Percentiles rank a stretch among this genome's conserved stretches.
These are phyloP conservation scores for Cyberlindnera americana DNA, from an alignment of 805 yeast genomes.

Conservation along the genomic window DNA sequence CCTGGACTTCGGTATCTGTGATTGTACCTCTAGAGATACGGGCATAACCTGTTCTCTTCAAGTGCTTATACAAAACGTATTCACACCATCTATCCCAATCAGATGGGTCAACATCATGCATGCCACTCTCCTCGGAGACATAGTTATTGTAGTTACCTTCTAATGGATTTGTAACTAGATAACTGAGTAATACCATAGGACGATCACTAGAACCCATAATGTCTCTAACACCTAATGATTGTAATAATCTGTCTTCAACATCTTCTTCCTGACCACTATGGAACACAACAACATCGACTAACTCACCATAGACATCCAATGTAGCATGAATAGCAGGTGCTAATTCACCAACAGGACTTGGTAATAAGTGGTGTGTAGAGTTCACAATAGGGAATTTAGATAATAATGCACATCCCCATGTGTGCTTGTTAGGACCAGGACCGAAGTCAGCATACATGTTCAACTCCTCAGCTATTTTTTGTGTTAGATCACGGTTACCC, in stretches of 20 bases:
- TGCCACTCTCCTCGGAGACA: constrained; percentile 77
- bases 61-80: constrained; percentile 82
- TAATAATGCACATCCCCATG: constrained; percentile 94
- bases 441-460: constrained; percentile 96
- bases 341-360: constrained; percentile 96
- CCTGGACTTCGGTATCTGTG: constrained; percentile 95
- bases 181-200: constrained; percentile 86
- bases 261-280: constrained; percentile 99
- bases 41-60: constrained; percentile 89
- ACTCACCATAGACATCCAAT: constrained; percentile 80
- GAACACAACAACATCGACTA: constrained; percentile 92
- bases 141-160: constrained; percentile 91
- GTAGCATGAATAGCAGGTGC: constrained; percentile 99
- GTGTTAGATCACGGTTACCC: constrained; percentile 94
- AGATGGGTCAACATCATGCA: constrained; percentile 89
- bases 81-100: constrained; percentile 99
- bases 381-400: constrained; percentile 92
- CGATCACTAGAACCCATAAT: constrained; percentile 79
- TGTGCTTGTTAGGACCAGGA: constrained; percentile 96
- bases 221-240: constrained; percentile 68
- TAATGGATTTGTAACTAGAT: constrained; percentile 82
- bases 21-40: constrained; percentile 89
- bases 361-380: constrained; percentile 87
- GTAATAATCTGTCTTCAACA: constrained; percentile 86
- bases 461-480: constrained; percentile 84